Base-by-base conservation (phyloP, 148 eudicot species). In the Vaccinium darrowii region DNA sequence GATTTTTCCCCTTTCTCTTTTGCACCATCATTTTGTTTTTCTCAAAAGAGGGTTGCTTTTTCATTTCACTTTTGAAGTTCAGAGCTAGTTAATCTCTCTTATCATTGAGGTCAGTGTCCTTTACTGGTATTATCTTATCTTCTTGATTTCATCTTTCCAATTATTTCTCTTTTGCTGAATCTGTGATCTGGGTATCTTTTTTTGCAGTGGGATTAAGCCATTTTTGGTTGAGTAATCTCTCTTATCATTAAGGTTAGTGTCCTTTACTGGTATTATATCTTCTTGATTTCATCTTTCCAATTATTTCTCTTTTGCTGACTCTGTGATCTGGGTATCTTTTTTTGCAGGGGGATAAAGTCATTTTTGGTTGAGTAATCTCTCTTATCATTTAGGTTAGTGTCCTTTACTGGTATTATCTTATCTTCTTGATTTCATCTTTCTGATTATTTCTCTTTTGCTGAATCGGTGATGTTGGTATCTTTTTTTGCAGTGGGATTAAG, bases 401-500 rank as follows among this genome's bases (percentile, higher is more conserved):
- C 47, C 47, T 43, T 58, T 16, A 18, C 1, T 53, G 3, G 6
- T 39, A 8, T 9, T 47, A 21, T 36, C 18, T 23, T 19, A 39
- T 52, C 58, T 53, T 54, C 79, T 13, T 69, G 74, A 27, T 69
- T 69, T 69, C 4, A 12, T 69, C 19, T 30, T 19, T 23, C 30
- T 60, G 21, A 33, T 78, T 21, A 21, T 23, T 8, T 63, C 65
- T 33, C 25, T 13, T 4, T 33, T 19, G 49, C 81, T 79, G 78
- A 23, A 54, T 83, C 69, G n/a, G 50, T 87, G 18, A 25, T 72
- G 63, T 19, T 27, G 57, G 30, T 16, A 16, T 15, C 16, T 57
- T 76, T 80, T n/a, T 63, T 21, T 82, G 89, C 88, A 82, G 74
- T 39, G 8, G 8, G 52, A 50, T 62, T 71, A 23, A 19, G 18